A percentile compares a stretch with the other conserved stretches of the same genome.
Evolutionary conservation across 2,329 filamentous ascomycete species (phyloP).

Genomic region (Lasiodiplodia hormozganensis): DNA sequence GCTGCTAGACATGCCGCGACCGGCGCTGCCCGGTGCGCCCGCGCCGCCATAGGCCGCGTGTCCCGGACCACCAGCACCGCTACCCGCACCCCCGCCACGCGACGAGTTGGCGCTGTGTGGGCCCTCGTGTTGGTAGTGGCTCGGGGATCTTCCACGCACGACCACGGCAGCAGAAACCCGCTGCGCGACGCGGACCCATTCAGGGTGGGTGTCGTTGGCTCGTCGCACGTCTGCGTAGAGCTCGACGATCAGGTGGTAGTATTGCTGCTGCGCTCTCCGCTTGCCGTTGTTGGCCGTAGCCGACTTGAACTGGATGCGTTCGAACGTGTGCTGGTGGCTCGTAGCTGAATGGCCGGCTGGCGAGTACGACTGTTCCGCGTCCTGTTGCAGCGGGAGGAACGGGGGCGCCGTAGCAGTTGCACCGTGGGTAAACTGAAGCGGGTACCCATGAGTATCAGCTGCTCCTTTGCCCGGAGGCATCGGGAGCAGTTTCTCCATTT

Average conservation of each 20-base stretch:
- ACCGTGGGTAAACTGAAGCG: constrained; percentile 49
- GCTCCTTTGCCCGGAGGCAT: constrained; percentile 62
- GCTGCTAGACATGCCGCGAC: constrained; percentile 48
- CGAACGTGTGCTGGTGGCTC: constrained; percentile 69
- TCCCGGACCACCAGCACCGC: constrained; percentile 59
- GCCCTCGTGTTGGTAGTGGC: constrained; percentile 56
- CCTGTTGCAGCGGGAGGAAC: constrained; percentile 51
- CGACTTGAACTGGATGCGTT: constrained; percentile 93
- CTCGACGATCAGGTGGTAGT: constrained; percentile 89
- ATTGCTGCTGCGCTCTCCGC: constrained; percentile 86
- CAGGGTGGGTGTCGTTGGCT: constrained; percentile 38
- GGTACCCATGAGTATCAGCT: constrained; percentile 48
- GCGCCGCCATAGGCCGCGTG: constrained; percentile 32
- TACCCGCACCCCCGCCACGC: constrained; percentile 65
- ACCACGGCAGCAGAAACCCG: constrained; percentile 47
- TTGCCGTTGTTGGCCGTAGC: constrained; percentile 95
- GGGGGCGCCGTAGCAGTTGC: constrained; percentile 43
- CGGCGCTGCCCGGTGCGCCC: constrained; percentile 52
- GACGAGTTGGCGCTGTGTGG: constrained; percentile 47
- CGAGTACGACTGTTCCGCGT: constrained; percentile 38
- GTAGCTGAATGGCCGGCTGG: constrained; percentile 43
- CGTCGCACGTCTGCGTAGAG: constrained; percentile 48
- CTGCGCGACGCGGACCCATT: constrained; percentile 47
- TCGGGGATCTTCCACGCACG: constrained; percentile 49
- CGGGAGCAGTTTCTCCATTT: constrained; percentile 73